Evolutionary conservation across 176 grass and related monocot genomes (phyloP), one percentile per base, ranked within the genome.

Genomic region (Otatea glauca): DNA sequence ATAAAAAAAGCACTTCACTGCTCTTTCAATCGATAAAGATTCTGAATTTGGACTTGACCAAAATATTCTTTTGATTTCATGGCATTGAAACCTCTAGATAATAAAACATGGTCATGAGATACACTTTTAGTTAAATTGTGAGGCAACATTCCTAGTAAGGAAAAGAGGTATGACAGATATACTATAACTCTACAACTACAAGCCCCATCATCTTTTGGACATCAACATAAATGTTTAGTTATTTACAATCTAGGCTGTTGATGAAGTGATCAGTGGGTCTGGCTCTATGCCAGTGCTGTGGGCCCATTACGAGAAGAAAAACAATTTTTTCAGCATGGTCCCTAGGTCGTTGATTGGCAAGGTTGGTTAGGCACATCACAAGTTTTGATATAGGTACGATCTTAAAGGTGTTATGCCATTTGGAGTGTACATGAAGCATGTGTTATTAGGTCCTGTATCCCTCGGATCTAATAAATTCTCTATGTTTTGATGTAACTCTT

Each of bases 281-380:
- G 60, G 42, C 60, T 65, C 59, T 78, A 62, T 62, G 58, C 58
- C 21, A 23, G 9, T 61, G 58, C 9, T 61, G 24, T 63, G 23
- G 60, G 60, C 60, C 12, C 7, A 27, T 14, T 12, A 63, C 0
- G 24, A 25, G 59, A 63, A 63, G 60, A 63, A 29, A 63, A 63
- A 24, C 9, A 60, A 60, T 2, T 41, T 29, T 62, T 27, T 62
- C 11, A 24, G 60, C 23, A 29, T 62, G 60, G 60, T 62, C 4
- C 4, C 24, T 29, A 79, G 77, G 44, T 50, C 44, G 41, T 64
- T 50, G 62, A 49, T 66, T 51, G 6, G 27, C 43, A 66, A 79
- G 61, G 17, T 65, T 79, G 27, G 77, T 79, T 66, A 79, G 61
- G 42, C 49, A 79, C 61, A 43, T 66, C 61, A 66, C 14, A 29